Evolutionary conservation across 768 basidiomycete species (phyloP), one percentile per base, ranked within the genome.

Genomic region (Lentinula detonsa): DNA sequence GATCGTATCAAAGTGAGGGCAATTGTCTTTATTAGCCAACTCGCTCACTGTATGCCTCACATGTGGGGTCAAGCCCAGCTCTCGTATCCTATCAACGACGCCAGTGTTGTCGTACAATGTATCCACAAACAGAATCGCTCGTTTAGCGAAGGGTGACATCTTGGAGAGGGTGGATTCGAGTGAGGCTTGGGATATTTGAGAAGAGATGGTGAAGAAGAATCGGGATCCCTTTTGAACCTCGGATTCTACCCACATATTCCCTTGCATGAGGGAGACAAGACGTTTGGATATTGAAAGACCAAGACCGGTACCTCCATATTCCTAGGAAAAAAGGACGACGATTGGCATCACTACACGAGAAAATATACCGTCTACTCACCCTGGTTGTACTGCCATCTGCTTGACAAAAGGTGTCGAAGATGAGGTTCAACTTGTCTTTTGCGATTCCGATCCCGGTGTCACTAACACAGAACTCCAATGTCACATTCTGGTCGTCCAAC

Each of bases 381-480:
- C 96, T 76, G 5, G 95, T 98, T 4, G 97, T 98, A 7, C 95
- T 98, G 28, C 97, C 97, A 78, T 98, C 97, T 0, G 97, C 97
- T 71, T 98, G 97, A 65, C 93, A 94, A 76, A 99, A 99, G 1
- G 97, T 98, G 70, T 99, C 97, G 75, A 98, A 99, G 71, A 98
- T 98, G 69, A 98, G 79, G 69, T 95, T 96, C 65, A 98, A 77
- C 78, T 98, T 98, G 73, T 98, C 97, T 71, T 95, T 94, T 60
- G 96, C 94, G 71, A 99, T 98, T 57, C 97, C 97, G 67, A 99
- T 99, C 60, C 97, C 97, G 1, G 95, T 98, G 70, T 99, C 97
- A 57, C 90, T 89, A 21, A 98, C 95, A 69, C 95, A 97, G 80
- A 99, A 97, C 75, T 98, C 94, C 21, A 99, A 78, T 31, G 92